Evolutionary conservation across 208 protist genomes (phyloP).

Genomic region (Wallacemonas sp.): DNA sequence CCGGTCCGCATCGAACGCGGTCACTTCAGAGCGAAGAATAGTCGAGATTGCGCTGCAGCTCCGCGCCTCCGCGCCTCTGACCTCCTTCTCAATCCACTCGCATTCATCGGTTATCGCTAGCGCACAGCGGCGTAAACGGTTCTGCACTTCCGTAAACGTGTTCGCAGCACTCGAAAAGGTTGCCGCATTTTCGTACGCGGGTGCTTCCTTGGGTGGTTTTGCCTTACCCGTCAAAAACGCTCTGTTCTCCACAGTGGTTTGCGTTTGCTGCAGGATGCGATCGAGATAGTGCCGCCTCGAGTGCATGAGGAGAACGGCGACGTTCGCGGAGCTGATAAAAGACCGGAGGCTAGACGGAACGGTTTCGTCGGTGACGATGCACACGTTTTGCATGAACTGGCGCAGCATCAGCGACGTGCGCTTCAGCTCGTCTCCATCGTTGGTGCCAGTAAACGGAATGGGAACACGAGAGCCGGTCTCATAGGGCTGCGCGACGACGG

Average conservation of each 20-base stretch:
- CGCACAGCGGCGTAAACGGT: not conserved
- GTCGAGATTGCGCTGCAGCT: not conserved
- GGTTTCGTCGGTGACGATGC: not conserved
- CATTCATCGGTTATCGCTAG: constrained; percentile 2
- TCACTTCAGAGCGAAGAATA: constrained; percentile 3
- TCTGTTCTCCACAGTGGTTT: not conserved
- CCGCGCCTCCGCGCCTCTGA: not conserved
- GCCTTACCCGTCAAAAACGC: constrained; percentile 7
- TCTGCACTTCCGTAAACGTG: constrained; percentile 7
- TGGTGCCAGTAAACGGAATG: not conserved
- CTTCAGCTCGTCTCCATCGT: constrained; percentile 9
- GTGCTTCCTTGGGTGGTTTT: constrained; percentile 15
- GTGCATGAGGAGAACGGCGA: not conserved
- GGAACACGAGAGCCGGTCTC: not conserved
- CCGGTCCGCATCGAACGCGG: not conserved
- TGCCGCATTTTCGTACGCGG: constrained; percentile 15
- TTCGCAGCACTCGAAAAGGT: constrained; percentile 10
- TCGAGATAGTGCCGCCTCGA: constrained; percentile 2
- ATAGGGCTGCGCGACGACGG: constrained; percentile 2
- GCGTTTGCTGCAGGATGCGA: constrained; percentile 2
- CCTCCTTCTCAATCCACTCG: constrained; percentile 4
- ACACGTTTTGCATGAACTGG: constrained; percentile 16
- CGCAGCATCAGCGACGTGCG: constrained; percentile 8
- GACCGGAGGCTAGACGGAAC: not conserved
- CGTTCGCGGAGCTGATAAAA: not conserved